These are phyloP conservation scores for Solanum sparsipilum DNA, from an alignment of 257 asterid genomes.

Conservation along the genomic window DNA sequence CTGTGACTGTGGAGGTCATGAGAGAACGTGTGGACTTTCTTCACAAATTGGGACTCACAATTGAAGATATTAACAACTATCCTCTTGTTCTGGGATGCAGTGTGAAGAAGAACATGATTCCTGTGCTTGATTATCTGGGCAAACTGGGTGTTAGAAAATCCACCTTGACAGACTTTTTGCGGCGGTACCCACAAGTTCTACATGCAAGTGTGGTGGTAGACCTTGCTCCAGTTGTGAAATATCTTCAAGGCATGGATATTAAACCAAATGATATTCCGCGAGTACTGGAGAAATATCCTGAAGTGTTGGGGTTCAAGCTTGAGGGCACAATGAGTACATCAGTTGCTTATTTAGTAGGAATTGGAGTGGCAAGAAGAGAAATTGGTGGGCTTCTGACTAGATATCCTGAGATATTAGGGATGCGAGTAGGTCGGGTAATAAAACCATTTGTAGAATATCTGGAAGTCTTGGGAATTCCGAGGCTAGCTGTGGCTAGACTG, in stretches of 20 bases:
- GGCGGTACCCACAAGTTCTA: constrained; percentile 86
- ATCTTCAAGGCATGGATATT: constrained; percentile 96
- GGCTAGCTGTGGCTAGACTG: constrained; percentile 71
- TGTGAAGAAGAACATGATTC: constrained; percentile 95
- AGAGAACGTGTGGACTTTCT: constrained; percentile 84
- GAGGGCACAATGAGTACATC: constrained; percentile 99
- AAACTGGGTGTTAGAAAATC: constrained; percentile 79
- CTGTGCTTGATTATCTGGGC: constrained; percentile 93
- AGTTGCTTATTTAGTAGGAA: constrained; percentile 91
- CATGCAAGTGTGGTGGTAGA: constrained; percentile 96
- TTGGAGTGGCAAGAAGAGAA: constrained; percentile 90
- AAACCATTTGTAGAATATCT: constrained; percentile 89
- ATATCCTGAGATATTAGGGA: constrained; percentile 86
- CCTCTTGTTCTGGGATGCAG: constrained; percentile 98
- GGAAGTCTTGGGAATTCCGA: constrained; percentile 69
- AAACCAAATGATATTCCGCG: constrained; percentile 77
- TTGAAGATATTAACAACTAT: constrained; percentile 85
- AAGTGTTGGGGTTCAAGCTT: constrained; percentile 85
- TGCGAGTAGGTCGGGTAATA: constrained; percentile 90
- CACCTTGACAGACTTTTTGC: constrained; percentile 67
- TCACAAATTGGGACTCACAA: constrained; percentile 76
- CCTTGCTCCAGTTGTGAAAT: constrained; percentile 82
- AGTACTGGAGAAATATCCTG: constrained; percentile 78
- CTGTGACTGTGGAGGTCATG: constrained; percentile 91
- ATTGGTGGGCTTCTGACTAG: constrained; percentile 67